Base-by-base conservation (phyloP, 805 yeast genomes). In the Ogataea saltuana region DNA sequence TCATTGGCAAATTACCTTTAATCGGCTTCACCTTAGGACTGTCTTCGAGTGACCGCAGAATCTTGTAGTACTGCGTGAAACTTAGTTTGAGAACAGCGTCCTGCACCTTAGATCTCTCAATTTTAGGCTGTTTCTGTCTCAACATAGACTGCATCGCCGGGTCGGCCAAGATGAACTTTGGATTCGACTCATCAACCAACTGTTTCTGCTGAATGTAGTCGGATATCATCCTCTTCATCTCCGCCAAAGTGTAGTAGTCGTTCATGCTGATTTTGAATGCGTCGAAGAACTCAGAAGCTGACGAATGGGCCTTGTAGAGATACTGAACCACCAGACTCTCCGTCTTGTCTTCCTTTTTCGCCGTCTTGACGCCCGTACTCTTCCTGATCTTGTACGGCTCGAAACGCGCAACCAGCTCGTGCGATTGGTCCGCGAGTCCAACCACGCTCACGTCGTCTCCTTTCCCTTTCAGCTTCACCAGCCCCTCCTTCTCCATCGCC, bases 401-500 rank as follows among this genome's bases (percentile, higher is more conserved):
- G 63, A 87, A 88, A 32, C 71, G 72, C 28, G 71, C 75, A 19
- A 89, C 65, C 28, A 65, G 68, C 15, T 68, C 71, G 41, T 78
- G 75, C 0, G 67, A 65, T 20, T 65, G 67, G 12, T 72, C 74
- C 22, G 80, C 78, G 1, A 76, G 53, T 6, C 75, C 68, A 2
- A 73, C 68, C 16, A 91, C 69, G 0, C 76, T 72, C 20, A 89
- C 67, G 55, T 86, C 95, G 45, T 90, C 97, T 28, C 83, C 93
- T 56, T 88, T 86, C 6, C 96, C 97, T 53, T 89, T 88, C 19
- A 83, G 61, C 44, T 80, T 80, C 17, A 93, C 48, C 42, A 82
- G 76, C 1, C 80, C 79, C 33, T 74, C 72, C 60, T 88, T 91
- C 51, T 87, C 96, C 82, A 90, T 88, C 6, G 85, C 81, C 58